A percentile compares a stretch with the other conserved stretches of the same genome.
Evolutionary conservation across 345 rosid genomes (phyloP).

Genomic region (Populus euphratica): DNA sequence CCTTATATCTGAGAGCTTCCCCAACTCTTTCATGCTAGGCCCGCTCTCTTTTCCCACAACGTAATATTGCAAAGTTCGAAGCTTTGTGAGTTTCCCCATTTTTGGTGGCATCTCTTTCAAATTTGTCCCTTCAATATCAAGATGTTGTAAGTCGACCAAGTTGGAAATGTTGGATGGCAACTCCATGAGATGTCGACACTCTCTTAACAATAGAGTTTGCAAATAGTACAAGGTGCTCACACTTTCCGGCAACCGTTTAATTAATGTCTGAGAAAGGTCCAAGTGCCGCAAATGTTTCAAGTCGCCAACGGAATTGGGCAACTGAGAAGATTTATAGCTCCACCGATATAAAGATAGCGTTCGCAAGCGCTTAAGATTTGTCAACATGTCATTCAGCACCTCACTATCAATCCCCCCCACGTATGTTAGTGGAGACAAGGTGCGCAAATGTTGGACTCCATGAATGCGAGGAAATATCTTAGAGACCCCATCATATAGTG

Average conservation of each 20-base stretch:
- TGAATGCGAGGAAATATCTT: not conserved
- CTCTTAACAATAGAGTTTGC: not conserved
- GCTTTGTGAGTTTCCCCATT: conserved; percentile 4
- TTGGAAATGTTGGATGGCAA: not conserved
- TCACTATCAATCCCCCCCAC: not conserved
- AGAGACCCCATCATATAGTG: not conserved
- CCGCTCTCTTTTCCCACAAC: not conserved
- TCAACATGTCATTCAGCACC: not conserved
- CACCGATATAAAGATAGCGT: not conserved
- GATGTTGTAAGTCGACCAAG: conserved; percentile 2
- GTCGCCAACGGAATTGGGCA: conserved; percentile 8
- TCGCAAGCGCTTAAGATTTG: not conserved
- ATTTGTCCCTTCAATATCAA: not conserved
- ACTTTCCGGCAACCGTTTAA: not conserved
- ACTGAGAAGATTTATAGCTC: not conserved
- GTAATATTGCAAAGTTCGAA: not conserved
- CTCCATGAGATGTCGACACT: not conserved
- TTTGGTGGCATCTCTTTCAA: not conserved
- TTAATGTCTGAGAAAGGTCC: not conserved
- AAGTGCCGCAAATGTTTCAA: conserved; percentile 4
- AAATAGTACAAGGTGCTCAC: not conserved
- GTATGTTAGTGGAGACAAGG: not conserved
- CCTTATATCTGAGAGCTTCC: not conserved
- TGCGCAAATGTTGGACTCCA: not conserved
- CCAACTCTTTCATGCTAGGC: not conserved